Evolutionary conservation across 805 yeast species (phyloP).

Genomic region (Saccharomycopsis sp.): DNA sequence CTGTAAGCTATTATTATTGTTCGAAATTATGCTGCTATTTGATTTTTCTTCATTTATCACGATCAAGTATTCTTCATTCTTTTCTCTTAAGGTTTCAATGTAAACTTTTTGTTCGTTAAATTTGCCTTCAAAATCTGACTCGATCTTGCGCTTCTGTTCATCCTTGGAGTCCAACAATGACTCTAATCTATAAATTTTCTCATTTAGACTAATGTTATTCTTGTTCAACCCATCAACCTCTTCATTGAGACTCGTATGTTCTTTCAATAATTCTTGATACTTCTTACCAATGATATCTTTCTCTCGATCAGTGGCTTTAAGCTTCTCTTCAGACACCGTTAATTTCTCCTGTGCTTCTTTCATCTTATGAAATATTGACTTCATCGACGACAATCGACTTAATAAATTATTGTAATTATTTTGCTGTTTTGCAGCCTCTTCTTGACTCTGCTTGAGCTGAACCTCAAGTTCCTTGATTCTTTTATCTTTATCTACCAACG

Average conservation of each 20-base stretch:
- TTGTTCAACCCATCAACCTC: slow-evolving; percentile 48
- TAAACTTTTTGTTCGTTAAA: slow-evolving; percentile 31
- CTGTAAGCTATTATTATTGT: slow-evolving; percentile 8
- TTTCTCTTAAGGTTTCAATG: slow-evolving; percentile 32
- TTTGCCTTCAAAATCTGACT: slow-evolving; percentile 20
- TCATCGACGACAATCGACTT: slow-evolving; percentile 65
- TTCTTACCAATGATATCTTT: slow-evolving; percentile 19
- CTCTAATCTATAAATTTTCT: slow-evolving; percentile 21
- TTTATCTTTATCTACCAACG: neutral
- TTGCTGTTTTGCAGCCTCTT: slow-evolving; percentile 52
- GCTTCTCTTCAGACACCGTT: slow-evolving; percentile 42
- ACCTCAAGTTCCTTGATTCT: slow-evolving; percentile 23
- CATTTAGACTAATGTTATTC: slow-evolving; percentile 27
- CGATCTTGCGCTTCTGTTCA: neutral
- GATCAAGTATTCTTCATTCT: slow-evolving; percentile 33
- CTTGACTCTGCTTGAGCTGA: slow-evolving; percentile 31
- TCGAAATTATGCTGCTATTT: neutral
- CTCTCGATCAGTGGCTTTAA: slow-evolving; percentile 35
- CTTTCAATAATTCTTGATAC: slow-evolving; percentile 12
- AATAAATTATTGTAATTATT: slow-evolving; percentile 55
- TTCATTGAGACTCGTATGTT: slow-evolving; percentile 37
- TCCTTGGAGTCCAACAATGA: neutral
- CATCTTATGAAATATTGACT: slow-evolving; percentile 64
- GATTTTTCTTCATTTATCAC: slow-evolving; percentile 11
- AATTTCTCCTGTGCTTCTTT: slow-evolving; percentile 61